Conservation (phyloP, 345 rosid species). For the Camelina sativa region DNA sequence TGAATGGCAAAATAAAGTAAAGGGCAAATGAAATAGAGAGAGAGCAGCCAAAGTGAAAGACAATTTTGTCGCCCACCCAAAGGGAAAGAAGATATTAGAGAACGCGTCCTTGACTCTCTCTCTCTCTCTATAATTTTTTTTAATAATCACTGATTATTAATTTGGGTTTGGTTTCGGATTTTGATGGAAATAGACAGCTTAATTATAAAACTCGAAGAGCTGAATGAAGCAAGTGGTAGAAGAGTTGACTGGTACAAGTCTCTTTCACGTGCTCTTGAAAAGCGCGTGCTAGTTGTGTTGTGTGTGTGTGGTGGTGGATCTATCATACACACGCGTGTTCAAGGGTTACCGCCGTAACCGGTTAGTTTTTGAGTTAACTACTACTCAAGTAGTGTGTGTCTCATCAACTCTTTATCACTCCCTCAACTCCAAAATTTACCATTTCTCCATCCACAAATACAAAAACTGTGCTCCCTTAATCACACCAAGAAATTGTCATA, state of each 20-base stretch:
- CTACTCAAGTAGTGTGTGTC: too few species aligned
- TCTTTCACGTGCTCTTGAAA: slow-evolving; percentile 34
- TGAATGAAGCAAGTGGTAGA: slow-evolving; percentile 19
- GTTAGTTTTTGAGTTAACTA: not conserved
- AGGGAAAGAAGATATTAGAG: too few species aligned
- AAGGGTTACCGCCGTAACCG: slow-evolving; percentile 34
- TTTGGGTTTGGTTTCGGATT: slow-evolving; percentile 5
- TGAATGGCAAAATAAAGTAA: slow-evolving; percentile 17
- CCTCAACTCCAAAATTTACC: slow-evolving; percentile 1
- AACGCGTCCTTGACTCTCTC: too few species aligned
- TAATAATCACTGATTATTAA: not conserved
- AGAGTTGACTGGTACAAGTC: slow-evolving; percentile 40
- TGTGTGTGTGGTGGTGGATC: slow-evolving; percentile 12
- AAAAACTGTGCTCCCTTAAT: not conserved
- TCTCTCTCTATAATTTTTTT: too few species aligned
- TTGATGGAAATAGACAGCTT: slow-evolving; percentile 17
- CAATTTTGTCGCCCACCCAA: too few species aligned
- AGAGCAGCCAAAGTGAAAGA: too few species aligned
- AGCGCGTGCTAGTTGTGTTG: slow-evolving; percentile 32
- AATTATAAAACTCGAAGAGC: not conserved
- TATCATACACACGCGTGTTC: slow-evolving; percentile 39
- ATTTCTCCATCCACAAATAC: slow-evolving; percentile 13
- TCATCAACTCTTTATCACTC: not conserved
- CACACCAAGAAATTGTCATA: not conserved
- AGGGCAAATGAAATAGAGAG: not conserved